Percentiles rank a stretch among this genome's conserved stretches.
These are phyloP conservation scores for Talaromyces sp. DNA, from an alignment of 2,329 filamentous ascomycete species.

Conservation along the genomic window DNA sequence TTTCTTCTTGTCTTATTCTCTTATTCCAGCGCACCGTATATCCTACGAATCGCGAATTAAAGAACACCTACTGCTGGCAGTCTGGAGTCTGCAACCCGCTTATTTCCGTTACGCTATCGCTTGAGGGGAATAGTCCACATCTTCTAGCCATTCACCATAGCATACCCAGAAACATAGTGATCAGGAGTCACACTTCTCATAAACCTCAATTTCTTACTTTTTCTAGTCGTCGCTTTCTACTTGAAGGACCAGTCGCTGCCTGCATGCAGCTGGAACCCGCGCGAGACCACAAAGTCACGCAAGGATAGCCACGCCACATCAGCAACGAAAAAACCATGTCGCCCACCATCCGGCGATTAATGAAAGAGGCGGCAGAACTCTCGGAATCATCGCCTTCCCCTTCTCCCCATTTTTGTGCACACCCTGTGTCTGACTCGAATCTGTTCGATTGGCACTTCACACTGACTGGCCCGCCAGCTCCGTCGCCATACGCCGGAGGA, in stretches of 20 bases:
- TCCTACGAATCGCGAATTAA: neutral
- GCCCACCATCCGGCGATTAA: constrained; percentile 36
- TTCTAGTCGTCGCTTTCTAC: neutral
- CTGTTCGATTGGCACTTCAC: constrained; percentile 99
- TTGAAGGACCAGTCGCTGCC: neutral
- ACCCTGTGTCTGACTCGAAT: constrained; percentile 75
- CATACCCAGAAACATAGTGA: too few relatives aligned
- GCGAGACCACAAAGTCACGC: neutral
- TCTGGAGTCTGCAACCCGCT: neutral
- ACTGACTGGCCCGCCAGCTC: constrained; percentile 76
- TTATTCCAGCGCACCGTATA: neutral
- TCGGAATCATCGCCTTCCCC: constrained; percentile 67
- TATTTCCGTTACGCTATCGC: neutral
- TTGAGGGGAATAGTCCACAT: neutral
- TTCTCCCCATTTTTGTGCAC: constrained; percentile 79
- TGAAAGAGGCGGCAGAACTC: constrained; percentile 89
- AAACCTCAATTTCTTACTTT: neutral
- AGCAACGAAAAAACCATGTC: constrained; percentile 21
- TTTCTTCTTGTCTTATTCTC: neutral
- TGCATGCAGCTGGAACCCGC: neutral
- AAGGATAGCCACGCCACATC: neutral
- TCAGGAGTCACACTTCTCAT: neutral
- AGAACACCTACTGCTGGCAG: neutral
- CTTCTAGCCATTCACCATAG: neutral
- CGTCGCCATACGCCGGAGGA: constrained; percentile 72